phyloP scores from a whole-genome alignment of 805 yeast genomes.

The Gaillardinia entomophila region DNA sequence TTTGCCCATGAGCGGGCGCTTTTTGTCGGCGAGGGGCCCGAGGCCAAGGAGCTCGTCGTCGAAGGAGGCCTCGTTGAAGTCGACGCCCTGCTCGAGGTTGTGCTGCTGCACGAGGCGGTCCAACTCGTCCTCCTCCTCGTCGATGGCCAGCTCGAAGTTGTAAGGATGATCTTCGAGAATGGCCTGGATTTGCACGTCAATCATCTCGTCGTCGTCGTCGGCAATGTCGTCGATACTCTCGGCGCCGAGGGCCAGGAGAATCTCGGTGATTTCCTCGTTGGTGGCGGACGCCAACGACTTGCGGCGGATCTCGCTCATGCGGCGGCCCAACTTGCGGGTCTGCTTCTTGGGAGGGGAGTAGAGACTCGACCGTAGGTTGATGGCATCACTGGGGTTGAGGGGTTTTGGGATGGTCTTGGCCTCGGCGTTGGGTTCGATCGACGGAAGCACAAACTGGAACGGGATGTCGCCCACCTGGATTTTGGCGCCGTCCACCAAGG shows the following conservation, averaged over 20 bases:
- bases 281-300: slow-evolving; percentile 34
- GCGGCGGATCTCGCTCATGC: slow-evolving; percentile 31
- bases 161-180: slow-evolving; percentile 1
- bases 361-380: slow-evolving; percentile 47
- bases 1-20: slow-evolving; percentile 25
- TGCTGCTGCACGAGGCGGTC: slow-evolving; percentile 31
- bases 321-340: slow-evolving; percentile 2
- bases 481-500: slow-evolving; percentile 72
- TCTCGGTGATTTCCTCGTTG: slow-evolving; percentile 33
- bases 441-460: slow-evolving; percentile 82
- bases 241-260: slow-evolving; percentile 32
- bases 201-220: slow-evolving; percentile 1
- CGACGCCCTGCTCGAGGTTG: slow-evolving; percentile 27
- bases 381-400: slow-evolving; percentile 58
- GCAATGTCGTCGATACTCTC: slow-evolving; percentile 11
- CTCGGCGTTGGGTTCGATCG: slow-evolving; percentile 40
- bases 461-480: slow-evolving; percentile 92
- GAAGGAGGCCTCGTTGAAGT: slow-evolving; percentile 20
- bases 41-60: slow-evolving; percentile 38
- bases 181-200: slow-evolving; percentile 1
- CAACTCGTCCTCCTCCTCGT: slow-evolving; percentile 33
- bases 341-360: slow-evolving; percentile 14
- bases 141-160: slow-evolving; percentile 18
- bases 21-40: slow-evolving; percentile 27
- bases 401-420: slow-evolving; percentile 25